Evolutionary conservation across 208 protist species (phyloP).

Genomic region (Lotmaria passim): DNA sequence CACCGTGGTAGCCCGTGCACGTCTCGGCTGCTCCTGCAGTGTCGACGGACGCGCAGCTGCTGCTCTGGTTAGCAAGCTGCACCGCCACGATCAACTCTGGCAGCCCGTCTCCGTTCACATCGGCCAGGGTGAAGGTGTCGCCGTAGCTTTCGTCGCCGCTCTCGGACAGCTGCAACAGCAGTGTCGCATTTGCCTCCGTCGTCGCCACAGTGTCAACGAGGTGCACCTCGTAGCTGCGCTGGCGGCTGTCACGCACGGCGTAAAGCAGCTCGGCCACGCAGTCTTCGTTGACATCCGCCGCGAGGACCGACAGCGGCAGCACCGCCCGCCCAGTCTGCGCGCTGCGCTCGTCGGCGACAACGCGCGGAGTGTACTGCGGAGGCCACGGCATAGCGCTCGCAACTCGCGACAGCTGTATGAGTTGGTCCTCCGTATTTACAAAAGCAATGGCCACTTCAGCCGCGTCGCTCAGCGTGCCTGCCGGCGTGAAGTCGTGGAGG

Average conservation of each 20-base stretch:
- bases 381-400: slow-evolving; percentile 3
- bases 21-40: slow-evolving; percentile 1
- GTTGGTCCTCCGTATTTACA: slow-evolving; percentile 34
- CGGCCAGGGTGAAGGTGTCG: slow-evolving; percentile 42
- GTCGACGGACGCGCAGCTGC: slow-evolving; percentile 17
- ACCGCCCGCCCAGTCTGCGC: not conserved
- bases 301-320: slow-evolving; percentile 39
- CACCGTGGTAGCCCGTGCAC: slow-evolving; percentile 23
- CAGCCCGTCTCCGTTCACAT: slow-evolving; percentile 64
- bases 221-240: slow-evolving; percentile 36
- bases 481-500: slow-evolving; percentile 8
- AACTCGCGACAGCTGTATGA: slow-evolving; percentile 30
- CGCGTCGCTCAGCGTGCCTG: not conserved
- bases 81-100: slow-evolving; percentile 55
- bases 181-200: not conserved
- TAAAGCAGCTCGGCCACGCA: slow-evolving; percentile 65
- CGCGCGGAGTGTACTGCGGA: slow-evolving; percentile 19
- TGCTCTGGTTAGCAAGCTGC: slow-evolving; percentile 24
- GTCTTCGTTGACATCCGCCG: slow-evolving; percentile 71
- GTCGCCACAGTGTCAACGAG: slow-evolving; percentile 14
- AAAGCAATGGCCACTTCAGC: slow-evolving; percentile 31
- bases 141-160: slow-evolving; percentile 19
- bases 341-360: slow-evolving; percentile 21
- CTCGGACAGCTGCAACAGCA: slow-evolving; percentile 19
- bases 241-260: slow-evolving; percentile 36